A percentile compares a stretch with the other conserved stretches of the same genome.
These are phyloP conservation scores for Litchi chinensis DNA, from an alignment of 345 rosid genomes.

Conservation along the genomic window DNA sequence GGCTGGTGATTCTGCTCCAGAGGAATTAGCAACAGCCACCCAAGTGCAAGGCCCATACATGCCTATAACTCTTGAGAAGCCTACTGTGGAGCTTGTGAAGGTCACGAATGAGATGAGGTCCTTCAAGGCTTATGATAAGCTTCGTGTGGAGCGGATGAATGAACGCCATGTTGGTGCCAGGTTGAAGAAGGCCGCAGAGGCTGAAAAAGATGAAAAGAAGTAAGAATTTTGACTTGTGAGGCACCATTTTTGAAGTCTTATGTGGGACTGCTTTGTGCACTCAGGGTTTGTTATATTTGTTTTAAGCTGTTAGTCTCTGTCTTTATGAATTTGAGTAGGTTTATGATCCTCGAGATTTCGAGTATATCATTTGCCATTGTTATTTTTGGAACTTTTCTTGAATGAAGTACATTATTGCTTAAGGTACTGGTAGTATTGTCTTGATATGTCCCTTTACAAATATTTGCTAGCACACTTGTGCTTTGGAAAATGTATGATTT, in stretches of 20 bases:
- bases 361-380: too few species aligned
- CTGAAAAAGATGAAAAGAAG: slow-evolving; percentile 93
- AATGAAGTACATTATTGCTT: too few species aligned
- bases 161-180: slow-evolving; percentile 66
- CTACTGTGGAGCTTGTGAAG: slow-evolving; percentile 71
- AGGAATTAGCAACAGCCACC: slow-evolving; percentile 72
- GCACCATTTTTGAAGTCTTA: neutral
- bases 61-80: slow-evolving; percentile 67
- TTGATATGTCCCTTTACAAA: too few species aligned
- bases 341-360: too few species aligned
- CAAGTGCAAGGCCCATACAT: slow-evolving; percentile 70
- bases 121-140: slow-evolving; percentile 79
- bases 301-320: neutral
- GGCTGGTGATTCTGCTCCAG: slow-evolving; percentile 91
- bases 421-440: too few species aligned
- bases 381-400: too few species aligned
- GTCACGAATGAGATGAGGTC: slow-evolving; percentile 71
- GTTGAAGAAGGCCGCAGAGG: slow-evolving; percentile 84
- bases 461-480: too few species aligned
- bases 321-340: neutral
- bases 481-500: too few species aligned
- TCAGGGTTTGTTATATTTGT: neutral
- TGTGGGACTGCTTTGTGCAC: slow-evolving; percentile 2
- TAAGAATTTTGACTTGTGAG: slow-evolving; percentile 28
- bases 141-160: slow-evolving; percentile 61